Evolutionary conservation across 148 eudicot species (phyloP).

Genomic region (Fallopia convolvulus): DNA sequence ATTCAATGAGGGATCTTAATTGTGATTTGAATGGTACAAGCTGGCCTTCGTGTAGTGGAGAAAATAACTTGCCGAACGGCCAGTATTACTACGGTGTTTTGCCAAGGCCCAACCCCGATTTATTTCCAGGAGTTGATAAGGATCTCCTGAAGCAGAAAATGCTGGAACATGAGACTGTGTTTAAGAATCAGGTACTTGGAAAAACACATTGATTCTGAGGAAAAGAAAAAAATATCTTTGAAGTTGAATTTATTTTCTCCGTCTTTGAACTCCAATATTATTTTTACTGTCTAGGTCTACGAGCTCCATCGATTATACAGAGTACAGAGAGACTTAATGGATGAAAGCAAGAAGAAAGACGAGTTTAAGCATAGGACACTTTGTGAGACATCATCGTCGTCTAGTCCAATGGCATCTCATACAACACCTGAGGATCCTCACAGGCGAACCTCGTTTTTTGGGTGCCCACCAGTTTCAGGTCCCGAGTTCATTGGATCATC

Average conservation of each 20-base stretch:
- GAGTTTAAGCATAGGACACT: conserved; percentile 27
- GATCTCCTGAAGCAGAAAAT: conserved; percentile 69
- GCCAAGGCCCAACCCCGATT: conserved; percentile 31
- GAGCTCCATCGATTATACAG: conserved; percentile 76
- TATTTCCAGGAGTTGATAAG: conserved; percentile 48
- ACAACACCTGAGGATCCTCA: conserved; percentile 33
- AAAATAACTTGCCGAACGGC: conserved; percentile 40
- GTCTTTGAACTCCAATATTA: neutral
- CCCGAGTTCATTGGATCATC: conserved; percentile 33
- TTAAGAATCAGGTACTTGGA: conserved; percentile 63
- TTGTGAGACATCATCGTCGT: conserved; percentile 59
- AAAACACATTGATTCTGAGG: neutral
- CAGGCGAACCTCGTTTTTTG: conserved; percentile 40
- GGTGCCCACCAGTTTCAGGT: conserved; percentile 25
- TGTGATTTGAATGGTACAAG: conserved; percentile 53
- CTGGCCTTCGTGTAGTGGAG: conserved; percentile 63
- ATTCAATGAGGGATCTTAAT: conserved; percentile 66
- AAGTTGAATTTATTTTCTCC: neutral
- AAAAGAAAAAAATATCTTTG: neutral
- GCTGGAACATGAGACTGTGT: conserved; percentile 77
- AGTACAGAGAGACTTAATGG: conserved; percentile 75
- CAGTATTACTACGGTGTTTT: conserved; percentile 42
- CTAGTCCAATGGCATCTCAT: conserved; percentile 52
- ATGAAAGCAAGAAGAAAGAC: conserved; percentile 45
- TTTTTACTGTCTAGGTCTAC: conserved; percentile 36